These are phyloP conservation scores for Bacterosira constricta DNA, from an alignment of 108 stramenopile genomes.

Conservation along the genomic window DNA sequence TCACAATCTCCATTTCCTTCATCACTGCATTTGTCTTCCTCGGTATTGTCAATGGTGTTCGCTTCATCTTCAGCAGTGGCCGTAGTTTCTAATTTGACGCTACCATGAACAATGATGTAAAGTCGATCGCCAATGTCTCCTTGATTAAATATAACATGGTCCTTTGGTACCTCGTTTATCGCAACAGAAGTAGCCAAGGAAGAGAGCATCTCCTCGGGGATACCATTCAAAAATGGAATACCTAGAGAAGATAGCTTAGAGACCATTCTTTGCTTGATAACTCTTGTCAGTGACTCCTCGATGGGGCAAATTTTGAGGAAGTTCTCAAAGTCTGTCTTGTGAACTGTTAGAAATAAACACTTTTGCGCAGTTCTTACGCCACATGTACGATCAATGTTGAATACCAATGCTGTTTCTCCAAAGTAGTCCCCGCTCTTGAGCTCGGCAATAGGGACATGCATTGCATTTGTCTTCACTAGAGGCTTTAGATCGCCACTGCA, in stretches of 20 bases:
- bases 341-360: conserved; percentile 51
- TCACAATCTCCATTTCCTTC: conserved; percentile 2
- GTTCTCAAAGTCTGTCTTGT: conserved; percentile 52
- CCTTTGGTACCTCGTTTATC: conserved; percentile 48
- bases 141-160: conserved; percentile 49
- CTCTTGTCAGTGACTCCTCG: conserved; percentile 31
- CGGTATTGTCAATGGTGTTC: not conserved
- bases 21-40: not conserved
- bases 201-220: conserved; percentile 41
- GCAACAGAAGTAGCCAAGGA: conserved; percentile 30
- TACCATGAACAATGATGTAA: conserved; percentile 58
- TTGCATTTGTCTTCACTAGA: conserved; percentile 5
- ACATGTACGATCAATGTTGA: conserved; percentile 60
- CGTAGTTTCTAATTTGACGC: conserved; percentile 43
- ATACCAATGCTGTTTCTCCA: conserved; percentile 66
- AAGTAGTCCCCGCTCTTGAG: conserved; percentile 61
- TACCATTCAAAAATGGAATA: conserved; percentile 56
- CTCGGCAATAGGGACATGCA: conserved; percentile 36
- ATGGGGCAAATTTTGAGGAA: conserved; percentile 53
- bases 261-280: conserved; percentile 58
- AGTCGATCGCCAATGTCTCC: conserved; percentile 55
- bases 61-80: not conserved
- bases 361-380: conserved; percentile 51
- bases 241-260: conserved; percentile 52
- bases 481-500: conserved; percentile 24